phyloP scores from a whole-genome alignment of 2,329 filamentous ascomycete species.

The Aureobasidium melanogenum region DNA sequence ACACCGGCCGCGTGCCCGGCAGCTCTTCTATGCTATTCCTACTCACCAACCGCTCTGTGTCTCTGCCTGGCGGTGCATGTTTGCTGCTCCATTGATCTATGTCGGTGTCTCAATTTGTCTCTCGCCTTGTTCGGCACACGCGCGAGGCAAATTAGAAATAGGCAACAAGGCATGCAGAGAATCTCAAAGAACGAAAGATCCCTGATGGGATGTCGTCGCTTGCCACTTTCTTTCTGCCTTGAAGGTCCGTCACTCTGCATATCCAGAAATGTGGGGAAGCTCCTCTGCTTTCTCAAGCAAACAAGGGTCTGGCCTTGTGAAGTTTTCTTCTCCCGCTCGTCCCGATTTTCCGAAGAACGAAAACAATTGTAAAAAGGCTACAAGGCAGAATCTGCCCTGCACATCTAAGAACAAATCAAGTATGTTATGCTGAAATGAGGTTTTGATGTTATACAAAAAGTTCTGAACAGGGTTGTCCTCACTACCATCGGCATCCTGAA shows the following conservation, averaged over 20 bases:
- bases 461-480: not conserved
- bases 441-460: not conserved
- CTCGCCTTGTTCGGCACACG: not conserved
- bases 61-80: not conserved
- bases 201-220: not conserved
- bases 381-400: not conserved
- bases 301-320: not conserved
- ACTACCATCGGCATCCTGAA: not conserved
- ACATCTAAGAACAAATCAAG: not conserved
- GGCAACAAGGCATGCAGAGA: not conserved
- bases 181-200: not conserved
- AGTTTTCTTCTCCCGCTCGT: not conserved
- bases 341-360: not conserved
- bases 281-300: not conserved
- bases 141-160: not conserved
- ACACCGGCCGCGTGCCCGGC: not conserved
- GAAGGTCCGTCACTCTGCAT: not conserved
- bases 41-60: not conserved
- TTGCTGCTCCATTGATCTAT: not conserved
- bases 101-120: not conserved
- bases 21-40: not conserved
- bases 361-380: not conserved
- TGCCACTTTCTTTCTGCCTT: not conserved
- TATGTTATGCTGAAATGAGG: not conserved
- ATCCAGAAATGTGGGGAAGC: not conserved